Evolutionary conservation across 2,329 filamentous ascomycete species (phyloP).

Genomic region (Sporothrix curviconia): DNA sequence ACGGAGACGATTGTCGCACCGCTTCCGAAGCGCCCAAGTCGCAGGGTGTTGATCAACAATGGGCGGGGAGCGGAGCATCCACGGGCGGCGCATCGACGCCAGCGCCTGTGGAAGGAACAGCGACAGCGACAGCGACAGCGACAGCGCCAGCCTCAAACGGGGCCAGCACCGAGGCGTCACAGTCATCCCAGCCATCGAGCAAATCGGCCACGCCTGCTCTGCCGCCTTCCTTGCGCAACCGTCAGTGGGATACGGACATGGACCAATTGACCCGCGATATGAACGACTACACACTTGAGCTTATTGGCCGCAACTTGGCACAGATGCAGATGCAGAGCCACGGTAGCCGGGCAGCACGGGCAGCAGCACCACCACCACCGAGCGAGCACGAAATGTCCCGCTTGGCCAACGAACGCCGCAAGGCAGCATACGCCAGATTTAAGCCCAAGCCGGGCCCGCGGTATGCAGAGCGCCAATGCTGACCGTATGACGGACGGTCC

Average conservation of each 20-base stretch:
- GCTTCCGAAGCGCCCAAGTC: constrained; percentile 16
- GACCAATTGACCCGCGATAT: constrained; percentile 47
- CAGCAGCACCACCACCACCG: not conserved
- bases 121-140: not conserved
- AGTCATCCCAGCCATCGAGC: not conserved
- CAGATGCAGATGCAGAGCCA: constrained; percentile 33
- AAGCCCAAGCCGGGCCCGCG: constrained; percentile 14
- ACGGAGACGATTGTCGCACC: constrained; percentile 1
- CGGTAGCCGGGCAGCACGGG: not conserved
- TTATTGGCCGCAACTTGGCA: constrained; percentile 49
- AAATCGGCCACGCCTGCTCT: constrained; percentile 19
- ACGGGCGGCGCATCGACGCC: constrained; percentile 5
- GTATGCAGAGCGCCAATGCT: constrained; percentile 17
- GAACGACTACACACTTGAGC: constrained; percentile 52
- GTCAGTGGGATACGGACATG: constrained; percentile 36
- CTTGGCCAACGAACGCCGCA: constrained; percentile 13
- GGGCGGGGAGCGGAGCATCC: not conserved
- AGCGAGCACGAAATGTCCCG: constrained; percentile 9
- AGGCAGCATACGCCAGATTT: constrained; percentile 17
- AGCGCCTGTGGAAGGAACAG: too few species aligned
- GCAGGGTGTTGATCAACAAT: too few species aligned
- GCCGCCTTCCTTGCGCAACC: constrained; percentile 26
- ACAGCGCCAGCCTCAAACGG: not conserved
- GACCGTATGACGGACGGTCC: constrained; percentile 31
- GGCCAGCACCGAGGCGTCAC: not conserved